Conservation (phyloP, 78 protist genomes). For the Dictyostelium firmibasis region DNA sequence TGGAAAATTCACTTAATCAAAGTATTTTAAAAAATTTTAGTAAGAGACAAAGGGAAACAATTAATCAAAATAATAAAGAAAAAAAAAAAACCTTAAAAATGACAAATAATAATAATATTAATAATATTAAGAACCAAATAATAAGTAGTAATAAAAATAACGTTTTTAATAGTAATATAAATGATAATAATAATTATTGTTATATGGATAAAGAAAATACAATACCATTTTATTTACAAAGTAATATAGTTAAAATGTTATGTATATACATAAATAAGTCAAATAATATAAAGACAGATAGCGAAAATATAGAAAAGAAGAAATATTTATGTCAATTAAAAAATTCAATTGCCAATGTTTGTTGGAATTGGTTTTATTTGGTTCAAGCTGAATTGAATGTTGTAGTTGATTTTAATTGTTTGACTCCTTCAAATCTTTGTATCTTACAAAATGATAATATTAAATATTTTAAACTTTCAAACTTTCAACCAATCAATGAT, state of each 20-base stretch:
- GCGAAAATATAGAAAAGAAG: background rate
- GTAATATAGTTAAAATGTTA: background rate
- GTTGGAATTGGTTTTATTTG: background rate
- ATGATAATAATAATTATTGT: background rate
- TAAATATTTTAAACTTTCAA: background rate
- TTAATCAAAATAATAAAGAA: background rate
- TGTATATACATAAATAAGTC: background rate
- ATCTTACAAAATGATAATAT: background rate
- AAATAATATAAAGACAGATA: background rate
- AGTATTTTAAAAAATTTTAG: no score
- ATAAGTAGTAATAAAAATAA: no score
- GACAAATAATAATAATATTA: background rate
- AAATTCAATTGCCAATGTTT: background rate
- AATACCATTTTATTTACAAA: background rate
- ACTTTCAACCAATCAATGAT: background rate
- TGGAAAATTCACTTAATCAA: background rate
- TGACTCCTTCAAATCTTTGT: background rate
- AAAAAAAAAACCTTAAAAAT: background rate
- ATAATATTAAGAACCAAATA: no score
- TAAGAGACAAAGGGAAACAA: background rate
- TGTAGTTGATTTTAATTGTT: background rate
- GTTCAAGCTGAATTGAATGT: background rate
- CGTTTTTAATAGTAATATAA: background rate
- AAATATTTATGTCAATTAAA: background rate
- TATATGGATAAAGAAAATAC: background rate